These are phyloP conservation scores for Lumnitzera racemosa DNA, from an alignment of 345 rosid genomes.

Conservation along the genomic window DNA sequence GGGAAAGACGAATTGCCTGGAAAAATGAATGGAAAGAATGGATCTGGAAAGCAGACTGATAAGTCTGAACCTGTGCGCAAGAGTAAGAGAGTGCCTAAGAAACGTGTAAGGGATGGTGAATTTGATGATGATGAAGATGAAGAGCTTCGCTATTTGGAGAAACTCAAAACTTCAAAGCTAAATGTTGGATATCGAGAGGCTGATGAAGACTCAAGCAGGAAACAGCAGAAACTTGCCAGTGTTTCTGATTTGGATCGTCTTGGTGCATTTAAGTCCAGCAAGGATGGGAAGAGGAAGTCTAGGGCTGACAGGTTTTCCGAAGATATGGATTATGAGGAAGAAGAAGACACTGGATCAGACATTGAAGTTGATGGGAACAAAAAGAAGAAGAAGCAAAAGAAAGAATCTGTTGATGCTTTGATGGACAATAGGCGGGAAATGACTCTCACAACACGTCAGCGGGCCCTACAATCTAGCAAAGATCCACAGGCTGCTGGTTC, in stretches of 20 bases:
- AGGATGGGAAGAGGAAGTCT: slow-evolving; percentile 50
- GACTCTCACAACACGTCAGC: slow-evolving; percentile 78
- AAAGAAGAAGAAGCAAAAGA: slow-evolving; percentile 32
- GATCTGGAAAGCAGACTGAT: slow-evolving; percentile 44
- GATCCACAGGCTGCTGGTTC: slow-evolving; percentile 43
- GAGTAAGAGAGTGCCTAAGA: slow-evolving; percentile 76
- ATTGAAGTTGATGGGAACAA: slow-evolving; percentile 3
- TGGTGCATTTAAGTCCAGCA: slow-evolving; percentile 26
- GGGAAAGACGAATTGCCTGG: slow-evolving; percentile 55
- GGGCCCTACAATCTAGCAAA: slow-evolving; percentile 81
- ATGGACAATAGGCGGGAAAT: slow-evolving; percentile 59
- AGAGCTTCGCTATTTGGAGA: slow-evolving; percentile 83
- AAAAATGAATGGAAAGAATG: slow-evolving; percentile 33
- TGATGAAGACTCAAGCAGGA: slow-evolving; percentile 50
- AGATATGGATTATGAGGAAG: slow-evolving; percentile 55
- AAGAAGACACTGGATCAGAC: slow-evolving; percentile 23
- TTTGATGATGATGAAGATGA: slow-evolving; percentile 66
- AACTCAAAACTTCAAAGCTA: slow-evolving; percentile 53
- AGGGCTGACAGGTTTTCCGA: slow-evolving; percentile 34
- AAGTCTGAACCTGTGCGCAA: slow-evolving; percentile 52
- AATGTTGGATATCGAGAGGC: slow-evolving; percentile 32
- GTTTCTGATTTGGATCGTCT: slow-evolving; percentile 41
- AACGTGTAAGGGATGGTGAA: slow-evolving; percentile 48
- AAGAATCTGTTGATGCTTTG: slow-evolving; percentile 34
- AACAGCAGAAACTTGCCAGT: slow-evolving; percentile 51